A percentile compares a stretch with the other conserved stretches of the same genome.
These are phyloP conservation scores for Nitzschia putrida DNA, from an alignment of 108 stramenopile genomes.

Conservation along the genomic window DNA sequence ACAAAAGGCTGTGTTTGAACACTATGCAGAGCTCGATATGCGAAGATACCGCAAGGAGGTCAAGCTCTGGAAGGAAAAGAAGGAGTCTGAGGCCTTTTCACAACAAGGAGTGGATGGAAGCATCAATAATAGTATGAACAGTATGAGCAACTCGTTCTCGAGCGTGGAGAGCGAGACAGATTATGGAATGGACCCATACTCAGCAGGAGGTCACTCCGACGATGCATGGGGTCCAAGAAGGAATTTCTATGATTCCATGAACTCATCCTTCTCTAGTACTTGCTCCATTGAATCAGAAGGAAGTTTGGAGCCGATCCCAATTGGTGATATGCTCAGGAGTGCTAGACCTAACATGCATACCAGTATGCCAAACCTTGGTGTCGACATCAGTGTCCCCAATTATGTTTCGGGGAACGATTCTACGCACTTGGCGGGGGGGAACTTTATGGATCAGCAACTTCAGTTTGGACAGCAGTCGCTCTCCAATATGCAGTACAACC, in stretches of 20 bases:
- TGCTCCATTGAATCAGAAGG: conserved; percentile 22
- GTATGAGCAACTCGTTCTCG: conserved; percentile 15
- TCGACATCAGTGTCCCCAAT: conserved; percentile 10
- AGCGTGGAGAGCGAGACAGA: conserved; percentile 12
- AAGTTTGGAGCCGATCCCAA: conserved; percentile 30
- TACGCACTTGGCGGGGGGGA: background rate
- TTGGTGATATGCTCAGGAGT: conserved; percentile 23
- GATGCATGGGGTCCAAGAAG: conserved; percentile 29
- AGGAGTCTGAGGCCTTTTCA: conserved; percentile 29
- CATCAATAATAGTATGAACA: background rate
- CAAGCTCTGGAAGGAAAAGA: conserved; percentile 39
- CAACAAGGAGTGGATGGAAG: conserved; percentile 6
- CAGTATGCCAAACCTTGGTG: conserved; percentile 11
- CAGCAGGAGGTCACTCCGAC: conserved; percentile 8
- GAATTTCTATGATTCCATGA: conserved; percentile 27
- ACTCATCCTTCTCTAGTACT: conserved; percentile 29
- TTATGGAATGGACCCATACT: background rate
- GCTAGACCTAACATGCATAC: conserved; percentile 7
- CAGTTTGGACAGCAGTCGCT: conserved; percentile 16
- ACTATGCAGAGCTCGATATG: conserved; percentile 46
- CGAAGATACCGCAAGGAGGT: conserved; percentile 45
- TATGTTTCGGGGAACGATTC: background rate
- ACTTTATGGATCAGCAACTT: conserved; percentile 8
- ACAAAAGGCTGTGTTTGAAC: conserved; percentile 40
- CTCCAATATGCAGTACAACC: conserved; percentile 2